Base-by-base conservation (phyloP, 495 filamentous ascomycete species). In the Daldinia caldariorum region DNA sequence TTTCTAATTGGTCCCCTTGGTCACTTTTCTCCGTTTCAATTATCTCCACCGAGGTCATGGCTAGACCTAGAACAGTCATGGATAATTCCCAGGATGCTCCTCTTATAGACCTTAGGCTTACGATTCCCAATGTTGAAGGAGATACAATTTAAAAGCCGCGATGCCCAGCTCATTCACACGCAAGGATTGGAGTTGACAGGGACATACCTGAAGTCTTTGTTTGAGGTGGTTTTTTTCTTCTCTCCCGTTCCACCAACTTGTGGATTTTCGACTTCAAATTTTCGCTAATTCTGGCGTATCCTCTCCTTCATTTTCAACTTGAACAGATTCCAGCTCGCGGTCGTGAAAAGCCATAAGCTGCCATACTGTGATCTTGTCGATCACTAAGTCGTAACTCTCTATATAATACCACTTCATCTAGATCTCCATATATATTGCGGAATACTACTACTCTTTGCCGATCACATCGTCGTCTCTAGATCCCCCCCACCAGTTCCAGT, bases 21-120 rank as follows among this genome's bases (percentile, higher is more conserved):
- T 57, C 34, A 60, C 35, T 20, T 69, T 54, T 29, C 20, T 61
- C 53, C 57, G 66, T 73, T 73, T 73, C 70, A 63, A 73, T 63
- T 41, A 18, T 53, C 66, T 67, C 62, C 59, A 61, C 58, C 13
- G 35, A 16, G 35, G 58, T 54, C 29, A 35, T 59, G 47, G 47
- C 58, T 69, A 64, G 58, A 61, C 61, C 34, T 50, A 53, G 37
- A 64, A 29, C 13, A 70, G 37, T 37, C 45, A 58, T 49, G 55
- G 37, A 55, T 31, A 16, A 45, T 20, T 16, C 56, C 13, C n/a
- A 56, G 32, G 16, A 53, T 8, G 38, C 60, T 69, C 58, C 60
- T 69, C 58, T 37, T 41, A 72, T 57, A 38, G 41, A 61, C n/a
- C 64, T 49, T 4, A 35, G 55, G 54, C 59, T 60, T 39, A 37